Percentiles rank a stretch among this genome's conserved stretches.
Evolutionary conservation across 306 rosid species (phyloP).

Genomic region (Luffa acutangula): DNA sequence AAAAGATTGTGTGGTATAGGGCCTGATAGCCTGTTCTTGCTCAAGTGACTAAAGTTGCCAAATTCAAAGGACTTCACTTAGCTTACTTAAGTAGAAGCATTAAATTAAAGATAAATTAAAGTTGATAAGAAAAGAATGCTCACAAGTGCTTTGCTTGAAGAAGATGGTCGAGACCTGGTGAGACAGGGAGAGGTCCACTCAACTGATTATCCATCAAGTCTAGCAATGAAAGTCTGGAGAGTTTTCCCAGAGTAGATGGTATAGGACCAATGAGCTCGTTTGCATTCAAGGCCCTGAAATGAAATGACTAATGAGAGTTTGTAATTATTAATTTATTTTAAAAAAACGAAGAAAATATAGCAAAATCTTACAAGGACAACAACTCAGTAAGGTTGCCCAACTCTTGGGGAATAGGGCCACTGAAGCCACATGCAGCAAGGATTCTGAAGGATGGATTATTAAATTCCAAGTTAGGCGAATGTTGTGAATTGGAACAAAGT

Average conservation of each 20-base stretch:
- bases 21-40: constrained; percentile 76
- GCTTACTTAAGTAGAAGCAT: too few species aligned
- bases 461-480: too few species aligned
- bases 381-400: constrained; percentile 49
- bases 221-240: constrained; percentile 27
- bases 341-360: too few species aligned
- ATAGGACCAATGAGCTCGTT: constrained; percentile 22
- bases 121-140: not conserved
- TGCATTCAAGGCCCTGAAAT: constrained; percentile 28
- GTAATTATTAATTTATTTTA: too few species aligned
- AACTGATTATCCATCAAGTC: constrained; percentile 32
- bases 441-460: constrained; percentile 24
- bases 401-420: constrained; percentile 45
- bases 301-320: too few species aligned
- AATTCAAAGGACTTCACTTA: not conserved
- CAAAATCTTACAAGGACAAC: constrained; percentile 34
- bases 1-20: constrained; percentile 54
- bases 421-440: constrained; percentile 54
- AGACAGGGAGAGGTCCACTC: constrained; percentile 26
- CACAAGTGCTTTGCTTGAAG: constrained; percentile 28
- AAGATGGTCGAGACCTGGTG: constrained; percentile 30
- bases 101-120: too few species aligned
- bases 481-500: too few species aligned
- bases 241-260: constrained; percentile 29
- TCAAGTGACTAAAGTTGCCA: constrained; percentile 68